Percentiles rank a stretch among this genome's conserved stretches.
Conservation (phyloP, 345 rosid species). For the Sisymbrium irio region DNA sequence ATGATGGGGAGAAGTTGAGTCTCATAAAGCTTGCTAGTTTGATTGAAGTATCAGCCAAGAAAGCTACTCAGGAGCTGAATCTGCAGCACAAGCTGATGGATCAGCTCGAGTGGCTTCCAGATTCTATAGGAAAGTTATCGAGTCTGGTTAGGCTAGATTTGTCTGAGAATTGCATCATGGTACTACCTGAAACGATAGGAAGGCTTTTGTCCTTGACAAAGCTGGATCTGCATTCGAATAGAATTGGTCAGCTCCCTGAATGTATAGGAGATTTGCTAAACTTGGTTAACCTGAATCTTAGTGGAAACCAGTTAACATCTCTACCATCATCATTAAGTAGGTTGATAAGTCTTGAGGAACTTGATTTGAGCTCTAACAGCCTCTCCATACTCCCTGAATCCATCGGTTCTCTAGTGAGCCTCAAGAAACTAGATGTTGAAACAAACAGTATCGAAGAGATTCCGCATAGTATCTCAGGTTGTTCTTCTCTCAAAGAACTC, state of each 20-base stretch:
- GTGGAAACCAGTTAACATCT: slow-evolving; percentile 73
- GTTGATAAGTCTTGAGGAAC: slow-evolving; percentile 72
- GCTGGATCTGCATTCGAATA: slow-evolving; percentile 82
- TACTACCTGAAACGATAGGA: slow-evolving; percentile 67
- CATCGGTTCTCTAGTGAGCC: slow-evolving; percentile 63
- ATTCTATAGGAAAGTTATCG: slow-evolving; percentile 82
- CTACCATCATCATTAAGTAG: slow-evolving; percentile 62
- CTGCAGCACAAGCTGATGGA: slow-evolving; percentile 83
- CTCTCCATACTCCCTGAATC: slow-evolving; percentile 63
- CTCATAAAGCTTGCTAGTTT: slow-evolving; percentile 89
- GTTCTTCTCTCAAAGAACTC: slow-evolving; percentile 70
- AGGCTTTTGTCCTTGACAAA: slow-evolving; percentile 69
- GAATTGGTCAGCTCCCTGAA: slow-evolving; percentile 66
- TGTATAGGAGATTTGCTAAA: slow-evolving; percentile 71
- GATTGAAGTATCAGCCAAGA: slow-evolving; percentile 84
- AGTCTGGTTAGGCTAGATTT: slow-evolving; percentile 66
- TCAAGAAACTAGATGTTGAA: slow-evolving; percentile 69
- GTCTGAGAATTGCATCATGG: slow-evolving; percentile 74
- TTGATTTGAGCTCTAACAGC: slow-evolving; percentile 83
- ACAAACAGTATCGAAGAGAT: slow-evolving; percentile 86
- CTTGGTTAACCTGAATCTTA: slow-evolving; percentile 61
- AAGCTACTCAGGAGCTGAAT: slow-evolving; percentile 73
- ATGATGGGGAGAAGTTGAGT: slow-evolving; percentile 72
- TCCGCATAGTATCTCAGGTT: slow-evolving; percentile 72
- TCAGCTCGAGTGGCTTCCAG: slow-evolving; percentile 93